phyloP scores from a whole-genome alignment of 2,329 filamentous ascomycete species.

The Diaporthe sp. region DNA sequence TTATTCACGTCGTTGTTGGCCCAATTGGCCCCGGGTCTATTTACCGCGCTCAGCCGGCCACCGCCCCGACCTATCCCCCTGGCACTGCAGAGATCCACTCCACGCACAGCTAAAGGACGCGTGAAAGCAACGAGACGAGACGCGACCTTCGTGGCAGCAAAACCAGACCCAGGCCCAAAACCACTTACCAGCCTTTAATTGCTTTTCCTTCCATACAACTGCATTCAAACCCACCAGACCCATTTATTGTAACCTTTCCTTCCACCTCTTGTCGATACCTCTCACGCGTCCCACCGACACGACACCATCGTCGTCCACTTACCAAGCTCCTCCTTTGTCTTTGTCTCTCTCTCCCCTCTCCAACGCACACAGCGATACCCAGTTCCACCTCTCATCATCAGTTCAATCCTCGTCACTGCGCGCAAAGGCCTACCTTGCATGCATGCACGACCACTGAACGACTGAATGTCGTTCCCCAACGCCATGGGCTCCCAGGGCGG shows the following conservation, averaged over 20 bases:
- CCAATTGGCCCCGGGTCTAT: constrained; percentile 17
- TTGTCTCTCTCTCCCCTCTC: background rate
- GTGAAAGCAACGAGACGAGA: constrained; percentile 35
- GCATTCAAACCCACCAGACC: constrained; percentile 5
- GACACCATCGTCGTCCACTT: background rate
- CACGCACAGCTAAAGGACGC: constrained; percentile 9
- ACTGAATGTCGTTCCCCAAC: constrained; percentile 41
- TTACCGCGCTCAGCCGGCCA: constrained; percentile 22
- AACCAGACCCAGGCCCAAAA: constrained; percentile 39
- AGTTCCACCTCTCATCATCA: constrained; percentile 9
- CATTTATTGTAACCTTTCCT: constrained; percentile 27
- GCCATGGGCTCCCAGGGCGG: constrained; percentile 46
- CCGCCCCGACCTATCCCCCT: constrained; percentile 1
- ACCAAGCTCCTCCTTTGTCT: constrained; percentile 5
- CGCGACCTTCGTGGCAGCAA: constrained; percentile 36
- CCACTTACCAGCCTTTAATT: constrained; percentile 39
- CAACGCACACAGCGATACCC: background rate
- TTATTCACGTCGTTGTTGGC: background rate
- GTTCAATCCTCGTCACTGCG: constrained; percentile 6
- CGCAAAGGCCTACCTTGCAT: constrained; percentile 7
- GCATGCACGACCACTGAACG: constrained; percentile 34
- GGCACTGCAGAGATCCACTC: constrained; percentile 28
- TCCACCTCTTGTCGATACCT: constrained; percentile 10
- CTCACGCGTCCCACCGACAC: constrained; percentile 15
- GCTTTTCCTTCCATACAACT: constrained; percentile 16